Base-by-base conservation (phyloP, 257 asterid species). In the Striga asiatica region DNA sequence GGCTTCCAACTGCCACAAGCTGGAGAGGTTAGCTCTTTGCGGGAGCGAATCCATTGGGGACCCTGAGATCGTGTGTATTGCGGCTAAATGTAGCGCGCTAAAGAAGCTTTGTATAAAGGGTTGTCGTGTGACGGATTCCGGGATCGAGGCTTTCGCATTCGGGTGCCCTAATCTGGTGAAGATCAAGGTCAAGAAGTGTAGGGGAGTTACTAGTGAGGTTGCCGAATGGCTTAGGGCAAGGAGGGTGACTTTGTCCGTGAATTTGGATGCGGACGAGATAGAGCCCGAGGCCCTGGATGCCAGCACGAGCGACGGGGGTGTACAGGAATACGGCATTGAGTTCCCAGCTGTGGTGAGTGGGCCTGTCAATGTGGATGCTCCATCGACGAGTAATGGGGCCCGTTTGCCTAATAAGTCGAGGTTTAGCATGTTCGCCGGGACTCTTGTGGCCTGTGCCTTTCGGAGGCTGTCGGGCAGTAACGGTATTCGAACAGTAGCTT, bases 121-220 rank as follows among this genome's bases (percentile, higher is more conserved):
- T 56, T 89, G 97, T 60, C 97, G 87, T 0, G 89, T 89, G 9
- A 74, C 97, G 0, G 89, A 89, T 57, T 79, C 68, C 58, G 93
- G 95, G 12, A 79, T 89, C 70, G 95, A 85, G 58, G 94, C 93
- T 4, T 61, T 89, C 61, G 98, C 94, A 0, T 49, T 74, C n/a
- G 98, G 98, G 11, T 89, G 96, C 20, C 98, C 98, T 29, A 89
- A 83, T 71, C 60, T 89, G 70, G 91, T 86, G 55, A 89, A 89
- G 79, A 86, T 89, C 47, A 89, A 89, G 84, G 85, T 89, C 14
- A 89, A 83, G 81, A 89, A 86, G 73, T 89, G 98, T 69, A 75
- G 81, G 58, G 85, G 79, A 24, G 96, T 89, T 58, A 89, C 96
- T 7, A 45, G 81, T 18, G 91, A 74, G 61, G 89, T 84, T 20